Conservation (phyloP, 495 filamentous ascomycete genomes). For the Paragyromitra xinjiangensis region DNA sequence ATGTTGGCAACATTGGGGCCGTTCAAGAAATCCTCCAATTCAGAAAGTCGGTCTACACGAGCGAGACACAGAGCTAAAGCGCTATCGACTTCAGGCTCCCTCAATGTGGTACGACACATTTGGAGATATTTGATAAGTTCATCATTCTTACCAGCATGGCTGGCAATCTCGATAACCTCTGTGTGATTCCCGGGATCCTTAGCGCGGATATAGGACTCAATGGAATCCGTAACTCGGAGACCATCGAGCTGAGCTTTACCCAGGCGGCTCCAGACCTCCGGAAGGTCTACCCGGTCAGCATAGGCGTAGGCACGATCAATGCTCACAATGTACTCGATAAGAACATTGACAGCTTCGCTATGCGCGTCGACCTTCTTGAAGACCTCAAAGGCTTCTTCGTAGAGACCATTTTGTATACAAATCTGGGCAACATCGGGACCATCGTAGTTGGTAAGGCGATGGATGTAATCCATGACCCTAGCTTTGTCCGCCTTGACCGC, state of each 20-base stretch:
- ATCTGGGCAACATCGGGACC: slow-evolving; percentile 91
- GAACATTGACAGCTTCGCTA: slow-evolving; percentile 83
- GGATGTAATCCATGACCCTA: slow-evolving; percentile 96
- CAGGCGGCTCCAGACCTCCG: slow-evolving; percentile 99
- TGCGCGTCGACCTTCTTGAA: slow-evolving; percentile 97
- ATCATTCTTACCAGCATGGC: slow-evolving; percentile 96
- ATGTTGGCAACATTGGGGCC: slow-evolving; percentile 93
- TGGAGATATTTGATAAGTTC: slow-evolving; percentile 95
- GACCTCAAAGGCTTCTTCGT: slow-evolving; percentile 97
- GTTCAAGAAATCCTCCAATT: slow-evolving; percentile 96
- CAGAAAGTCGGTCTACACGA: slow-evolving; percentile 85
- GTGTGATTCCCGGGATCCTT: slow-evolving; percentile 89
- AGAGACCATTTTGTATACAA: slow-evolving; percentile 92
- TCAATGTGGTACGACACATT: slow-evolving; percentile 96
- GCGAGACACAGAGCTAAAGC: slow-evolving; percentile 92
- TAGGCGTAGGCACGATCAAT: slow-evolving; percentile 98
- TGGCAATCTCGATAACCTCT: slow-evolving; percentile 96
- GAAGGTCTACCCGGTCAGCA: slow-evolving; percentile 91
- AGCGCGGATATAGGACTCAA: slow-evolving; percentile 97
- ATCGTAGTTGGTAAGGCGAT: slow-evolving; percentile 85
- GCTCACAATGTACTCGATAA: slow-evolving; percentile 97
- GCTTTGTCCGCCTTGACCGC: slow-evolving; percentile 96
- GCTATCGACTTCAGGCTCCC: slow-evolving; percentile 94
- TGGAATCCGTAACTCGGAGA: slow-evolving; percentile 88
- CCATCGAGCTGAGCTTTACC: slow-evolving; percentile 98